These are phyloP conservation scores for Russula ochroleuca DNA, from an alignment of 768 basidiomycete genomes.

Conservation along the genomic window DNA sequence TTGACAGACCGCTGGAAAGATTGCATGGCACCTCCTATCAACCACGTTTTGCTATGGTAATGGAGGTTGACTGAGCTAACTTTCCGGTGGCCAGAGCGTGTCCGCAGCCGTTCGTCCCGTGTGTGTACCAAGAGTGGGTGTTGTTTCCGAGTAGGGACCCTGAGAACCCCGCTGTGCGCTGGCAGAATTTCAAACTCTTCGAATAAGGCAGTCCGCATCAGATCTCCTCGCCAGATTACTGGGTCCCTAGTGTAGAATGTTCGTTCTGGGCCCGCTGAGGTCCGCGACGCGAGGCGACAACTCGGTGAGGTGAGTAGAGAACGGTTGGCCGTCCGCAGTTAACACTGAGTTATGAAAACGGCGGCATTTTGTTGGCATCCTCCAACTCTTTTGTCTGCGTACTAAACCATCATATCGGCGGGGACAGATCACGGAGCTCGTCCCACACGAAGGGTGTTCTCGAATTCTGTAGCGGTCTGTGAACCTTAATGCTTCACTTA, in stretches of 20 bases:
- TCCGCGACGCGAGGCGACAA: constrained; percentile 19
- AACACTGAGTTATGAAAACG: constrained; percentile 4
- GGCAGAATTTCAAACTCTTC: constrained; percentile 24
- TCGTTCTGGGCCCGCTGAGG: constrained; percentile 14
- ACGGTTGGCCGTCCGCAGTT: background rate
- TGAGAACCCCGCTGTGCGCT: constrained; percentile 19
- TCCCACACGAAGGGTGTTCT: constrained; percentile 5
- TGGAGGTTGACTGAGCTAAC: background rate
- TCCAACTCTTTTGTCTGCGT: background rate
- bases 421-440: background rate
- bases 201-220: constrained; percentile 18
- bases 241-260: constrained; percentile 12
- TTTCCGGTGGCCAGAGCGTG: background rate
- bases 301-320: constrained; percentile 14
- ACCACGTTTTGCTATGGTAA: constrained; percentile 2
- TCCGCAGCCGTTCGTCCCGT: background rate
- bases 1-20: background rate
- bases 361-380: background rate
- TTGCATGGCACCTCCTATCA: background rate
- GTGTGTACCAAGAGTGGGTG: background rate
- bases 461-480: constrained; percentile 2
- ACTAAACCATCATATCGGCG: background rate
- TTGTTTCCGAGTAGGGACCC: constrained; percentile 8
- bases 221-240: constrained; percentile 18
- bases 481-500: constrained; percentile 6